phyloP scores from a whole-genome alignment of 2,329 filamentous ascomycete species.

The Alternaria burnsii region DNA sequence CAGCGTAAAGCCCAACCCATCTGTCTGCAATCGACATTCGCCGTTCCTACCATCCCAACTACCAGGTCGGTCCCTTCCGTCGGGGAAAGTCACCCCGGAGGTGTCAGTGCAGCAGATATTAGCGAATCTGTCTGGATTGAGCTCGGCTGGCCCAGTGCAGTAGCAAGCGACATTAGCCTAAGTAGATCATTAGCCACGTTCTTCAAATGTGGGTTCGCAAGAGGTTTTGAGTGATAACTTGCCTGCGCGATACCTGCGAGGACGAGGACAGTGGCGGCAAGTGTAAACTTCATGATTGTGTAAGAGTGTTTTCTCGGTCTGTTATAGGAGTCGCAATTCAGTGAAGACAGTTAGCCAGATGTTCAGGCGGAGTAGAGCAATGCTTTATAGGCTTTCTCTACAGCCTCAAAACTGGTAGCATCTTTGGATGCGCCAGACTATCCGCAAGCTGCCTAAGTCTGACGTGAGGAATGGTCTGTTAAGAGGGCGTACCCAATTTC shows the following conservation, averaged over 20 bases:
- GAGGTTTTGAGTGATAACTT: neutral
- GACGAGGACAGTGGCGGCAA: neutral
- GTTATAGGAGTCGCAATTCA: neutral
- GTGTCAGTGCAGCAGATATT: neutral
- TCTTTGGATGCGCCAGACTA: neutral
- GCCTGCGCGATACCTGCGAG: neutral
- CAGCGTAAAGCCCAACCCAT: neutral
- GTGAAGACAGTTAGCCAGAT: neutral
- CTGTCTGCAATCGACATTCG: neutral
- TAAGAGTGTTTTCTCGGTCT: neutral
- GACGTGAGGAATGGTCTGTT: too few species aligned
- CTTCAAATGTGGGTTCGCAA: neutral
- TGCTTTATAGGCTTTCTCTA: neutral
- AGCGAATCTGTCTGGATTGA: neutral
- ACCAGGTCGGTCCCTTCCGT: neutral
- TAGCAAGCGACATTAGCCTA: neutral
- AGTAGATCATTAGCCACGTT: neutral
- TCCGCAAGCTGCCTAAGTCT: too few species aligned
- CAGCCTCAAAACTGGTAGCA: neutral
- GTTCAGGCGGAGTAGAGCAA: neutral
- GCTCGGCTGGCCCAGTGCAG: neutral
- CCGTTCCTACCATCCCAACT: neutral
- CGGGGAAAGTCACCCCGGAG: neutral
- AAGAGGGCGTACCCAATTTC: neutral
- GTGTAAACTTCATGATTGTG: neutral